A percentile compares a stretch with the other conserved stretches of the same genome.
phyloP scores from a whole-genome alignment of 768 basidiomycete species.

The Steccherinum ochraceum region DNA sequence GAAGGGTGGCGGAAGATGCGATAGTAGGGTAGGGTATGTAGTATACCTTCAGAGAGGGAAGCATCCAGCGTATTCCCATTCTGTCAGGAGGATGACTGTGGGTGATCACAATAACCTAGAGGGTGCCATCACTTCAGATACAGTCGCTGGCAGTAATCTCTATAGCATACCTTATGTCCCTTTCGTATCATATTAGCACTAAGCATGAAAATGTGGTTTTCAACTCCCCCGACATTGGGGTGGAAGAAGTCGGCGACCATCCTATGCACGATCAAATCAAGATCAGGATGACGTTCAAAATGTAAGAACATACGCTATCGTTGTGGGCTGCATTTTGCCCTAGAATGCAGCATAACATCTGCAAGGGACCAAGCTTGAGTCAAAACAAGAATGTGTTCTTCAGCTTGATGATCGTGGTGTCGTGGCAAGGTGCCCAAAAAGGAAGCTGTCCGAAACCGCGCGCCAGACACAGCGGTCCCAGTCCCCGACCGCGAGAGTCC shows the following conservation, averaged over 20 bases:
- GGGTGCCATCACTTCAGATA: too few species aligned
- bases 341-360: not conserved
- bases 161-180: constrained; percentile 69
- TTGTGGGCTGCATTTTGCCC: not conserved
- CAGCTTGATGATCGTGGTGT: not conserved
- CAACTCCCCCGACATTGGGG: constrained; percentile 91
- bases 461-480: not conserved
- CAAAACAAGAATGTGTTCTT: not conserved
- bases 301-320: not conserved
- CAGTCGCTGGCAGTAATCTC: not conserved
- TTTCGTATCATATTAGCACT: constrained; percentile 72
- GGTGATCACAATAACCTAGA: constrained; percentile 88
- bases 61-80: constrained; percentile 84
- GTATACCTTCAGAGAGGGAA: constrained; percentile 87
- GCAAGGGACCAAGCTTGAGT: too few species aligned
- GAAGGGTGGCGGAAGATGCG: constrained; percentile 87
- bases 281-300: not conserved
- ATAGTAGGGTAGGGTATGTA: constrained; percentile 88
- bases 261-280: constrained; percentile 31
- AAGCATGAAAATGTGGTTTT: constrained; percentile 94
- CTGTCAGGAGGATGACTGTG: constrained; percentile 86
- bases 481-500: not conserved
- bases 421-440: too few species aligned
- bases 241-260: constrained; percentile 98
- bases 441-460: not conserved